Conservation (phyloP, 106 monocot species). For the Chionographis japonica region DNA sequence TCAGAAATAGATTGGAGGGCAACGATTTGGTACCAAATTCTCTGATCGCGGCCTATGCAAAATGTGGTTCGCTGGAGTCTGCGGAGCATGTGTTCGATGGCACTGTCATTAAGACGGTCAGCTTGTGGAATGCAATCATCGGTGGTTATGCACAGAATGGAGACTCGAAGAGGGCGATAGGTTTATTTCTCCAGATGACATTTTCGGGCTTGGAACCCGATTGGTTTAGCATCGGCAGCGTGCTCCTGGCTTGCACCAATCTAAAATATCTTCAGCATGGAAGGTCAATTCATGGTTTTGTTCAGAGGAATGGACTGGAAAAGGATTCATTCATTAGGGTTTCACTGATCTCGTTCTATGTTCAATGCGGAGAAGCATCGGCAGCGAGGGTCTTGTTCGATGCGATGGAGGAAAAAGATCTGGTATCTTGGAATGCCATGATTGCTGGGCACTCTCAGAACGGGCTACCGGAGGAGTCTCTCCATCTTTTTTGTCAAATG, state of each 20-base stretch:
- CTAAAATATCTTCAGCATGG: conserved; percentile 29
- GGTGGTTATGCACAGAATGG: conserved; percentile 74
- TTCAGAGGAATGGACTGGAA: conserved; percentile 45
- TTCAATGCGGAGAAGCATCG: conserved; percentile 38
- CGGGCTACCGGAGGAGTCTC: conserved; percentile 31
- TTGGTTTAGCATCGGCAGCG: conserved; percentile 60
- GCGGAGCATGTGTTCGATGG: conserved; percentile 31
- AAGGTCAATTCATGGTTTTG: conserved; percentile 51
- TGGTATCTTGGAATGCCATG: conserved; percentile 69
- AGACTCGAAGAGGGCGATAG: conserved; percentile 41
- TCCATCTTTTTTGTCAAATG: conserved; percentile 51
- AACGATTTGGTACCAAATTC: conserved; percentile 50
- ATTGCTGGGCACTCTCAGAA: conserved; percentile 62
- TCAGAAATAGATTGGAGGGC: conserved; percentile 35
- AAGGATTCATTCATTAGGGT: conserved; percentile 54
- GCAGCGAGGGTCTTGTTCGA: conserved; percentile 39
- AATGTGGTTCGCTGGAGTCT: conserved; percentile 40
- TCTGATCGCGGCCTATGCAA: conserved; percentile 63
- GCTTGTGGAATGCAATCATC: conserved; percentile 68
- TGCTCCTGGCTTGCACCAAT: conserved; percentile 48
- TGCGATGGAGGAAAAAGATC: conserved; percentile 35
- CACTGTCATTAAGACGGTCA: conserved; percentile 34
- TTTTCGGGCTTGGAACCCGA: conserved; percentile 40
- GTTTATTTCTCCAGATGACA: conserved; percentile 41
- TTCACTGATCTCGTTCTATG: conserved; percentile 59